A percentile compares a stretch with the other conserved stretches of the same genome.
These are phyloP conservation scores for Piper betle DNA, from an alignment of 164 flowering plant species.

Conservation along the genomic window DNA sequence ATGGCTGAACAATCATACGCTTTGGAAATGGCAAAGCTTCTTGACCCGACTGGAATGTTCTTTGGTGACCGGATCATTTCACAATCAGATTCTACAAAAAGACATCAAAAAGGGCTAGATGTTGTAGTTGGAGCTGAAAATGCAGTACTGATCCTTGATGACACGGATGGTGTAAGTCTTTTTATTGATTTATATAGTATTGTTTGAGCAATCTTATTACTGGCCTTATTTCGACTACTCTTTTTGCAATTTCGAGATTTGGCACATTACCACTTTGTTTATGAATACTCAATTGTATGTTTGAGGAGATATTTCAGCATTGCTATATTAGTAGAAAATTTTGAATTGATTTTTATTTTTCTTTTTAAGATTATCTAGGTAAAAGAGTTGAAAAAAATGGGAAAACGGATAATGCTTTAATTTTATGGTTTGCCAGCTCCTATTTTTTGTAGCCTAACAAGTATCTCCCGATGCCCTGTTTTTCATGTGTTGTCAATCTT, in stretches of 20 bases:
- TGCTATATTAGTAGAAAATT: neutral
- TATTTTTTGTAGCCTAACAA: no score
- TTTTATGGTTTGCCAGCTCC: no score
- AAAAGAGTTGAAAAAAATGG: no score
- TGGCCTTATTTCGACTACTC: no score
- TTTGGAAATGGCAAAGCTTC: constrained; percentile 57
- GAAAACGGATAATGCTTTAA: no score
- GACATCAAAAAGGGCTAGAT: constrained; percentile 74
- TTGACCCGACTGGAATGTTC: constrained; percentile 55
- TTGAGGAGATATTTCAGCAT: no score
- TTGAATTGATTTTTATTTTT: neutral
- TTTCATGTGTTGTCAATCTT: no score
- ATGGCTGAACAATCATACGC: constrained; percentile 82
- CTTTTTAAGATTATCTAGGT: neutral
- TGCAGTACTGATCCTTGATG: constrained; percentile 79
- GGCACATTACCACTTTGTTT: no score
- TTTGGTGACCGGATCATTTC: constrained; percentile 57
- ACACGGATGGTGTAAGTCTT: constrained; percentile 57
- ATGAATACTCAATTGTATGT: no score
- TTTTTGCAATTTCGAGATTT: no score
- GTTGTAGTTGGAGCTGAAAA: constrained; percentile 67
- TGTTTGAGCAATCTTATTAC: no score
- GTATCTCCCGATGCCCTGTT: no score
- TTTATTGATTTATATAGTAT: neutral
- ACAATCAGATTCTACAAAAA: constrained; percentile 58